Evolutionary conservation across 495 filamentous ascomycete genomes (phyloP), one percentile per base, ranked within the genome.

Genomic region (Penicillium paradoxum): DNA sequence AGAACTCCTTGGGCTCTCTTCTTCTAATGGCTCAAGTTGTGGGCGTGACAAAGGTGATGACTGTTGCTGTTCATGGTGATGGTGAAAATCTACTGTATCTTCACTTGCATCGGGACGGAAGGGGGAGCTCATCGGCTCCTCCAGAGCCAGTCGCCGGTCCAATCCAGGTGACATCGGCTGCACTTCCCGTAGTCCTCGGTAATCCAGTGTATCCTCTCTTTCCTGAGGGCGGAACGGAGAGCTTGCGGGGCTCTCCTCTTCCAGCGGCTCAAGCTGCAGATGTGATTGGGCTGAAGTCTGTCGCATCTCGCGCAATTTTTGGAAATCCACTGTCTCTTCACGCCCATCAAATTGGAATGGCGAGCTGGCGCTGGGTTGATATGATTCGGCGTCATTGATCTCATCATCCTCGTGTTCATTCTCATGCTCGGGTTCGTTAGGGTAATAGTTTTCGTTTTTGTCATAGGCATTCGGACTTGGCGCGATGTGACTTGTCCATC

Each of bases 321-420:
- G 55, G 32, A 70, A 66, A 53, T 75, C 71, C 2, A 70, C 69
- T 0, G 72, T 74, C 11, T 72, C 67, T 40, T 76, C 72, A 41
- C 67, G 60, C 15, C 45, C 67, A 22, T 73, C 67, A 19, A 55
- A 55, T 22, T 63, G 67, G 38, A 75, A 76, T 0, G 73, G 73
- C 8, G 73, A 76, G 38, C 72, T 75, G 3, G 64, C 55, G 15
- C 48, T 51, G 9, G 54, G 50, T 36, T 62, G 47, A 14, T 64
- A 51, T 21, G 54, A 65, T 37, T 60, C 46, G 2, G 47, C 27
- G 33, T 71, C 60, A 14, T 63, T 50, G 45, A 50, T 21, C 14
- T 59, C 54, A 29, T 67, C 46, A 32, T 57, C 46, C 36, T 56
- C 55, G 11, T 57, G 56, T 34, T 63, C 43, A n/a, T 59, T 54